A percentile compares a stretch with the other conserved stretches of the same genome.
phyloP scores from a whole-genome alignment of 495 filamentous ascomycete genomes.

The Jackrogersella minutella region DNA sequence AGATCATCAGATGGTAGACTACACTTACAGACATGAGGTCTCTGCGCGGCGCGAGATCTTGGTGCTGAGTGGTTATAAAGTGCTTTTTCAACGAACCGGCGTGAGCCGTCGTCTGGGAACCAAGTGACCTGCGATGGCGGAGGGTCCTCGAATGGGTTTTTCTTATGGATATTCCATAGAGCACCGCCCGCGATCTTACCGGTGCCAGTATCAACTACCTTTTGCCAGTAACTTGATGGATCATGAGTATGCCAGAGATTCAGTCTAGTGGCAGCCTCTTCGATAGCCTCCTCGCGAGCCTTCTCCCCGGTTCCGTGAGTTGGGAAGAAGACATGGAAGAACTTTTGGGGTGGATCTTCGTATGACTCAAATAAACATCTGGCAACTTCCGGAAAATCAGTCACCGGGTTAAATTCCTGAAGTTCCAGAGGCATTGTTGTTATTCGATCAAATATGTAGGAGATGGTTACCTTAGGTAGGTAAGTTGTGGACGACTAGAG shows the following conservation, averaged over 20 bases:
- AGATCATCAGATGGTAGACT: not conserved
- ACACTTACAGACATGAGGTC: slow-evolving; percentile 44
- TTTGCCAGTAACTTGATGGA: slow-evolving; percentile 39
- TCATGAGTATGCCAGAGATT: slow-evolving; percentile 39
- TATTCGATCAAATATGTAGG: not conserved
- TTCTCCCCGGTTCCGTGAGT: slow-evolving; percentile 17
- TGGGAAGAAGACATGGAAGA: slow-evolving; percentile 39
- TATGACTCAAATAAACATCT: slow-evolving; percentile 37
- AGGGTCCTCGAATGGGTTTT: slow-evolving; percentile 42
- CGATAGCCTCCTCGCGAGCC: slow-evolving; percentile 32
- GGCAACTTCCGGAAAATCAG: slow-evolving; percentile 29
- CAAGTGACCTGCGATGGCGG: slow-evolving; percentile 36
- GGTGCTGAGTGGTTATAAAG: slow-evolving; percentile 36
- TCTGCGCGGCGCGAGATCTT: slow-evolving; percentile 36
- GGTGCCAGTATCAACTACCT: slow-evolving; percentile 46
- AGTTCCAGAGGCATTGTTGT: slow-evolving; percentile 24
- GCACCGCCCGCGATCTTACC: slow-evolving; percentile 45
- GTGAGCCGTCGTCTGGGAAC: slow-evolving; percentile 45
- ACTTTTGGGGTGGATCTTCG: slow-evolving; percentile 30
- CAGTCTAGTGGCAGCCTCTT: slow-evolving; percentile 41
- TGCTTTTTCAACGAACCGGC: slow-evolving; percentile 39
- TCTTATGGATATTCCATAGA: slow-evolving; percentile 45
- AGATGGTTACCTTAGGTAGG: too few species aligned
- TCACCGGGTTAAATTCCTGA: slow-evolving; percentile 21
- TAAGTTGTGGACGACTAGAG: not conserved